Evolutionary conservation across 805 yeast genomes (phyloP).

Genomic region (Starmerella khaoyaiensis): DNA sequence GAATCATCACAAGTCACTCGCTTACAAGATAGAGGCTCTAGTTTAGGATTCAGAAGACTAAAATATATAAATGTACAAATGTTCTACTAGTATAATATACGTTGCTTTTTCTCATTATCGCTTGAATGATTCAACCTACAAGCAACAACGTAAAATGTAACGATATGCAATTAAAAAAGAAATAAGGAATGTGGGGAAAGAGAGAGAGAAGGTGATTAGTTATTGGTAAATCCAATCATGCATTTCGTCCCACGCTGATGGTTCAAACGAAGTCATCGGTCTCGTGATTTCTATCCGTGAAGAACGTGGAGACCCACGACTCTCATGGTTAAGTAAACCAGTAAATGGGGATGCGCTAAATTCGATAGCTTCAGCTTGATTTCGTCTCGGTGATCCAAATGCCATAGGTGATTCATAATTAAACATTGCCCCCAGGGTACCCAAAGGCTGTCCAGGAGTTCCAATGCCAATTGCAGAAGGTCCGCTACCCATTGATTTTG

Average conservation of each 20-base stretch:
- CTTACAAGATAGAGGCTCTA: too few relatives aligned
- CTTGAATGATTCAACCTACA: too few relatives aligned
- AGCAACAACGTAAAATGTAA: too few relatives aligned
- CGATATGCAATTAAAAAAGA: not conserved
- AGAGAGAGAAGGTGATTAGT: not conserved
- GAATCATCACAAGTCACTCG: too few relatives aligned
- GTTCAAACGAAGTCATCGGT: slow-evolving; percentile 21
- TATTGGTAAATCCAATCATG: slow-evolving; percentile 20
- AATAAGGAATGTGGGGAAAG: not conserved
- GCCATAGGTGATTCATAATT: slow-evolving; percentile 14
- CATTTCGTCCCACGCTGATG: slow-evolving; percentile 21
- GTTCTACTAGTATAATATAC: slow-evolving; percentile 2
- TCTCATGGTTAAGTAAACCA: slow-evolving; percentile 6
- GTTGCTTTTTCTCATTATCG: too few relatives aligned
- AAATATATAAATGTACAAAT: slow-evolving; percentile 1
- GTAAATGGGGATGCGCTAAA: slow-evolving; percentile 11
- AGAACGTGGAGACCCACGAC: slow-evolving; percentile 17
- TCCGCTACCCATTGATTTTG: slow-evolving; percentile 1
- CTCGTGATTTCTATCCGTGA: slow-evolving; percentile 18
- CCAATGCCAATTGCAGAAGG: slow-evolving; percentile 10
- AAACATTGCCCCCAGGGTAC: slow-evolving; percentile 6
- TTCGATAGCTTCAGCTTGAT: slow-evolving; percentile 8
- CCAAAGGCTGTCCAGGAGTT: slow-evolving; percentile 6
- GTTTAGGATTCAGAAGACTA: not conserved
- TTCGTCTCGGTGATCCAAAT: slow-evolving; percentile 15